Conservation (phyloP, 768 basidiomycete genomes). For the Rhizopogon vulgaris region DNA sequence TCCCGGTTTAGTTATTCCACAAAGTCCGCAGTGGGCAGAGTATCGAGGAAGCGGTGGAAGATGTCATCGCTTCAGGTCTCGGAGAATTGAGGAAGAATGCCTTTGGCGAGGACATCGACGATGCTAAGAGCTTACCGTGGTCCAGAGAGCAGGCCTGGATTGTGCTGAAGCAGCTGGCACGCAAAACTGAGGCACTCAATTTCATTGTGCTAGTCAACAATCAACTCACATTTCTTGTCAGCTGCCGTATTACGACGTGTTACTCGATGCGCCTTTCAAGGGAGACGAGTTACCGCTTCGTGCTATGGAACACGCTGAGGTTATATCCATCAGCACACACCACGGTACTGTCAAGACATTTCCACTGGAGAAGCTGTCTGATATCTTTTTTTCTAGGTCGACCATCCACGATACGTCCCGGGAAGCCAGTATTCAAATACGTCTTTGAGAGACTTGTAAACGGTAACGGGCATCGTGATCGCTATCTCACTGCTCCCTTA, state of each 20-base stretch:
- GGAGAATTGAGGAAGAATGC: constrained; percentile 84
- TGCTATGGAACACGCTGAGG: constrained; percentile 82
- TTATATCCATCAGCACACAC: constrained; percentile 73
- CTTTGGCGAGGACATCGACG: constrained; percentile 89
- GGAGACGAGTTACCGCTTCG: constrained; percentile 79
- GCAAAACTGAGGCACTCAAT: constrained; percentile 48
- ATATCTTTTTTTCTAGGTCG: constrained; percentile 49
- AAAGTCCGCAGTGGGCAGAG: constrained; percentile 72
- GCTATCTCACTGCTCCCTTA: neutral
- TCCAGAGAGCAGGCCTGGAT: constrained; percentile 83
- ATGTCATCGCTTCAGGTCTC: constrained; percentile 76
- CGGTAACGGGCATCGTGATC: constrained; percentile 35
- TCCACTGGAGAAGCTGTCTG: neutral
- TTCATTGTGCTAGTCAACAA: constrained; percentile 19
- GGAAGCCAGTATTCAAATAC: constrained; percentile 83
- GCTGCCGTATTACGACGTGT: constrained; percentile 77
- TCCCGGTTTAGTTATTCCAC: constrained; percentile 59
- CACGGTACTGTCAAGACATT: constrained; percentile 45
- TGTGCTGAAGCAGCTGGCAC: constrained; percentile 67
- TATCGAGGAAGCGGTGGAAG: constrained; percentile 81
- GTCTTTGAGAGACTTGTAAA: constrained; percentile 79
- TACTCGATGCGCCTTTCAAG: constrained; percentile 86
- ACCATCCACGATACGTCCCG: constrained; percentile 78
- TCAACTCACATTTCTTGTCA: constrained; percentile 20
- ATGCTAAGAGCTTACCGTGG: constrained; percentile 81